Conservation (phyloP, 805 yeast genomes). For the Suhomyces xylopsoci region DNA sequence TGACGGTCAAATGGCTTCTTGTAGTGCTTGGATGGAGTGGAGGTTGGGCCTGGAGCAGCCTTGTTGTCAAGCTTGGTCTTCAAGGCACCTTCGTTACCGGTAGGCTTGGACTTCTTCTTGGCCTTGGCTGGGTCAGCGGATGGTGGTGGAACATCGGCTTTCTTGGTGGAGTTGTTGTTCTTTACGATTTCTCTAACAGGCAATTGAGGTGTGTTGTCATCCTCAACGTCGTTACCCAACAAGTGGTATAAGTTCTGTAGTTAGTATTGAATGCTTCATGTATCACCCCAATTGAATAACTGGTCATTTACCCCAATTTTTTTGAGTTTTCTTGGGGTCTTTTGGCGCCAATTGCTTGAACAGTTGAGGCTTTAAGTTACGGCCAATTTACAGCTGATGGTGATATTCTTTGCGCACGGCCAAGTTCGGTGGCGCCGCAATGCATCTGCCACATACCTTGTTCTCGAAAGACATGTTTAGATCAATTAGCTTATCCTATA, state of each 20-base stretch:
- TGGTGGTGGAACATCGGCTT: constrained; percentile 78
- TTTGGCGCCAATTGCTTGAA: background rate
- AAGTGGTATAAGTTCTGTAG: constrained; percentile 73
- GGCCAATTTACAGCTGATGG: background rate
- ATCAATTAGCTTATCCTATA: background rate
- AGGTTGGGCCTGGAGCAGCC: constrained; percentile 55
- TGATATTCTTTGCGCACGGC: background rate
- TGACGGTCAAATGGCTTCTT: constrained; percentile 77
- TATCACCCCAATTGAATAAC: background rate
- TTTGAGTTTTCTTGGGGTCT: background rate
- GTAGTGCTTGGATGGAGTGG: constrained; percentile 52
- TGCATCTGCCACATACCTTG: constrained; percentile 36
- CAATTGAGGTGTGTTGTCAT: constrained; percentile 55
- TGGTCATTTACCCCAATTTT: background rate
- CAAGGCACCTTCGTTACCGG: constrained; percentile 90
- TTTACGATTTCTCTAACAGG: constrained; percentile 76
- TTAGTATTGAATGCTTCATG: constrained; percentile 1
- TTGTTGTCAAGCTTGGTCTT: constrained; percentile 62
- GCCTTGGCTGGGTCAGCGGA: constrained; percentile 79
- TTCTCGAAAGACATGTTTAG: constrained; percentile 44
- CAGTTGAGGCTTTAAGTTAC: background rate
- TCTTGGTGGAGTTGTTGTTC: constrained; percentile 81
- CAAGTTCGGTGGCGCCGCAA: background rate
- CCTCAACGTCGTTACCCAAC: constrained; percentile 88
- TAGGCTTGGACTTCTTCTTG: constrained; percentile 61